phyloP scores from a whole-genome alignment of 176 grass and related monocot species.

The Metroxylon sagu region DNA sequence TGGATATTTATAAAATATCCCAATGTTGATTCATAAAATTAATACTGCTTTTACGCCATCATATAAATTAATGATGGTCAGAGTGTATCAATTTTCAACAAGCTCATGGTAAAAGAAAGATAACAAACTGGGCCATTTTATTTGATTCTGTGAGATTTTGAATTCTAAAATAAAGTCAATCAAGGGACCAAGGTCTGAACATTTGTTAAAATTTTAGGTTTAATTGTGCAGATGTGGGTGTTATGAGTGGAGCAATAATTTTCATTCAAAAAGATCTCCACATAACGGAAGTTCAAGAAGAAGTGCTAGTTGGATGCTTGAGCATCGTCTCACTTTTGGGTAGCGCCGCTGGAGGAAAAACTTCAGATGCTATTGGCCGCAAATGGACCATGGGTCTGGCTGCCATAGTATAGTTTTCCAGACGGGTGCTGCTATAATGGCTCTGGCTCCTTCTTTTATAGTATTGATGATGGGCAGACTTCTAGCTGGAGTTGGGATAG shows the following conservation, averaged over 20 bases:
- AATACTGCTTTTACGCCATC: too few species aligned
- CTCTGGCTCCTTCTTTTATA: conserved; percentile 54
- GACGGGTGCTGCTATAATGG: conserved; percentile 54
- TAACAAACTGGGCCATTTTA: too few species aligned
- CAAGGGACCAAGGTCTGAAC: too few species aligned
- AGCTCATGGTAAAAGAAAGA: too few species aligned
- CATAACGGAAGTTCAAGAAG: conserved; percentile 85
- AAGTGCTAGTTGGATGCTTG: conserved; percentile 63
- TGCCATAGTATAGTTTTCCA: conserved; percentile 65
- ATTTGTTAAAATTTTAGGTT: too few species aligned
- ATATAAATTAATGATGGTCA: too few species aligned
- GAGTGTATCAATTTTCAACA: too few species aligned
- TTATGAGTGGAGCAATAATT: conserved; percentile 89
- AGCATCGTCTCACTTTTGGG: conserved; percentile 82
- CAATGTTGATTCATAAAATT: too few species aligned
- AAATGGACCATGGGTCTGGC: conserved; percentile 79
- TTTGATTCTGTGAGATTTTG: too few species aligned
- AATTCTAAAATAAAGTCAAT: too few species aligned
- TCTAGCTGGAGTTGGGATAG: conserved; percentile 68
- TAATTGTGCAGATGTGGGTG: conserved; percentile 45
- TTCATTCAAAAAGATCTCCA: conserved; percentile 77
- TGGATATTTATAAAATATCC: too few species aligned
- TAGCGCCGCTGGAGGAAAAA: conserved; percentile 61
- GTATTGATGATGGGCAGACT: conserved; percentile 61
- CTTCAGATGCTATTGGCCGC: conserved; percentile 52